A percentile compares a stretch with the other conserved stretches of the same genome.
Conservation (phyloP, 73 alveolate genomes). For the Durusdinium trenchii region DNA sequence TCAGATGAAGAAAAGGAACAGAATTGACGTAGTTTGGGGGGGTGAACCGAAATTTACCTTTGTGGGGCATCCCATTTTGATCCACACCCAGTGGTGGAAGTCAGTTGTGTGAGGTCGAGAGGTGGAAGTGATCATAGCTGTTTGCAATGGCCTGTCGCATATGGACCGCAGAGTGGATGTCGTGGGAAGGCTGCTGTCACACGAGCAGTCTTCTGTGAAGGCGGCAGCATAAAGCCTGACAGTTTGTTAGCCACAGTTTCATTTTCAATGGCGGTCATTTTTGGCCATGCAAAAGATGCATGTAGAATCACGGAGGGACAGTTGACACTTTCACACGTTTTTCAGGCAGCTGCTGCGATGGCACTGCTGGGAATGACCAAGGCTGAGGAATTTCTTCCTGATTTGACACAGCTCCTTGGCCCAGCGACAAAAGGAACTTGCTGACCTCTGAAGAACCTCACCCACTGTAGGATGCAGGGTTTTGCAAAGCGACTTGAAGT, state of each 20-base stretch:
- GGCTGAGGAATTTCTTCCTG: constrained; percentile 34
- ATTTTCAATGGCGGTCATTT: too few species aligned
- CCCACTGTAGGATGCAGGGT: background rate
- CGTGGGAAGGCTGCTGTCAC: constrained; percentile 2
- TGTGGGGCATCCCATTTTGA: too few species aligned
- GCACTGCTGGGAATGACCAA: constrained; percentile 38
- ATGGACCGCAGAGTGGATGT: constrained; percentile 57
- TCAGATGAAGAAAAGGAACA: too few species aligned
- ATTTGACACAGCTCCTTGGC: background rate
- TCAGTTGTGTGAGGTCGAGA: constrained; percentile 10
- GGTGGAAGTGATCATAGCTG: background rate
- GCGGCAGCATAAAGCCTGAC: background rate
- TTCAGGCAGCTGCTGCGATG: background rate
- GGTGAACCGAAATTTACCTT: too few species aligned
- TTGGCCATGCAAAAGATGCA: too few species aligned
- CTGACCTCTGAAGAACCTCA: too few species aligned
- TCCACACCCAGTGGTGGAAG: too few species aligned
- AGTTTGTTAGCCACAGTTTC: background rate
- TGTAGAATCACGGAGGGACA: too few species aligned
- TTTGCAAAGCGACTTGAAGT: too few species aligned
- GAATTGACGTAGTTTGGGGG: too few species aligned
- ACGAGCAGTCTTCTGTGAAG: background rate
- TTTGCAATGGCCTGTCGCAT: constrained; percentile 3
- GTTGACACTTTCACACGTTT: background rate
- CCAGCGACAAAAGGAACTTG: too few species aligned